A percentile compares a stretch with the other conserved stretches of the same genome.
These are phyloP conservation scores for Chlorella ohadii DNA, from an alignment of 139 green algal species.

Conservation along the genomic window DNA sequence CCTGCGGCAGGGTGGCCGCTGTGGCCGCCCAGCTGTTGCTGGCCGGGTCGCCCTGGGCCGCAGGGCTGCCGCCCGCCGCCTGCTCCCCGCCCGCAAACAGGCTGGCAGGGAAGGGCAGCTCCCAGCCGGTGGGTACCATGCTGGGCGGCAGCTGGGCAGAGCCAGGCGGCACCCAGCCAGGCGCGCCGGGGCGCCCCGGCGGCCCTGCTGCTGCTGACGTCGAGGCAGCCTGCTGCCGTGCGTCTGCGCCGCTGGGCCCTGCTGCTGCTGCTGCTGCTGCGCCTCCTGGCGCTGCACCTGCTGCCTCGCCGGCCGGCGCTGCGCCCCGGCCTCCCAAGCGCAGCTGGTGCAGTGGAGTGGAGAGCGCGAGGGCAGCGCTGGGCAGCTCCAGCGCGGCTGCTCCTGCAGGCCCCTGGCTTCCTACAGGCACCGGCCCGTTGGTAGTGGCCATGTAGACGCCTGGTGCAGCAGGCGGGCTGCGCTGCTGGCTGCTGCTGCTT, in stretches of 20 bases:
- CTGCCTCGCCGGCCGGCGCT: neutral
- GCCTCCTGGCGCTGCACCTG: neutral
- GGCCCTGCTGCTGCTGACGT: neutral
- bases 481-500: conserved; percentile 14
- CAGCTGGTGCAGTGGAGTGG: conserved; percentile 1
- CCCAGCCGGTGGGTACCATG: conserved; percentile 71
- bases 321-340: neutral
- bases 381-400: neutral
- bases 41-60: neutral
- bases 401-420: neutral
- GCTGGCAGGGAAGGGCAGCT: conserved; percentile 57
- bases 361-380: neutral
- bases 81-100: conserved; percentile 9
- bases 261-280: conserved; percentile 32
- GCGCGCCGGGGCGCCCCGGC: neutral
- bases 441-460: conserved; percentile 11
- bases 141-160: conserved; percentile 46
- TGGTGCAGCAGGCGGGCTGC: neutral
- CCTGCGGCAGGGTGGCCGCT: conserved; percentile 33
- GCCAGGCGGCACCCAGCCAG: conserved; percentile 33
- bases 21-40: neutral
- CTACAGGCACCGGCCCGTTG: neutral
- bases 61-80: neutral
- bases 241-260: neutral
- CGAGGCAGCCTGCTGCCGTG: neutral